phyloP scores from a whole-genome alignment of 129 eudicot genomes.

The Flaveria linearis region DNA sequence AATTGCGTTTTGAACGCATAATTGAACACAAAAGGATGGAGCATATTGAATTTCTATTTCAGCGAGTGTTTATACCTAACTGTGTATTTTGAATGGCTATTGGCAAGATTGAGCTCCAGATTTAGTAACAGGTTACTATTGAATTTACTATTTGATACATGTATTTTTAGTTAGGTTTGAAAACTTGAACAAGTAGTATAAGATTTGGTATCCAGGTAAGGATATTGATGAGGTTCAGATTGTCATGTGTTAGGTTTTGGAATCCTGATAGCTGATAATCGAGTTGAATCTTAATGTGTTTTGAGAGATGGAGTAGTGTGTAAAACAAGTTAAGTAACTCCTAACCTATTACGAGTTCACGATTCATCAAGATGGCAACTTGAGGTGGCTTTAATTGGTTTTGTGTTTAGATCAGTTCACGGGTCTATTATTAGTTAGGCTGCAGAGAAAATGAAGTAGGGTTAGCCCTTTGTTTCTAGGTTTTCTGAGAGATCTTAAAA shows the following conservation, averaged over 20 bases:
- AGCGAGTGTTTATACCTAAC: too few species aligned
- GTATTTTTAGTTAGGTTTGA: neutral
- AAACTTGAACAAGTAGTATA: neutral
- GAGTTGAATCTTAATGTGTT: neutral
- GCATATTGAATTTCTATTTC: neutral
- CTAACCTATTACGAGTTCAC: neutral
- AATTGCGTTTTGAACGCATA: constrained; percentile 1
- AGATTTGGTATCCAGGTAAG: too few species aligned
- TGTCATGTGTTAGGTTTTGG: too few species aligned
- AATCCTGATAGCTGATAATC: too few species aligned
- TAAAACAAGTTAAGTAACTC: neutral
- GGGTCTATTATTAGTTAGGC: neutral
- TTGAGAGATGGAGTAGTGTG: neutral
- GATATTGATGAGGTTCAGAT: too few species aligned
- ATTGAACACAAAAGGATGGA: constrained; percentile 13
- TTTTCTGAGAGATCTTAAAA: neutral
- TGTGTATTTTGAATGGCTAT: too few species aligned
- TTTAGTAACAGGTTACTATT: neutral
- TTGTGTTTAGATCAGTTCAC: neutral
- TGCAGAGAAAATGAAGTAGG: constrained; percentile 3
- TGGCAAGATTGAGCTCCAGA: neutral
- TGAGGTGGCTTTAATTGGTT: neutral
- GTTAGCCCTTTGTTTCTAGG: neutral
- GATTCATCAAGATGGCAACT: neutral
- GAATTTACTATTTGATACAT: neutral